Base-by-base conservation (phyloP, 768 basidiomycete genomes). In the Russula emetica region DNA sequence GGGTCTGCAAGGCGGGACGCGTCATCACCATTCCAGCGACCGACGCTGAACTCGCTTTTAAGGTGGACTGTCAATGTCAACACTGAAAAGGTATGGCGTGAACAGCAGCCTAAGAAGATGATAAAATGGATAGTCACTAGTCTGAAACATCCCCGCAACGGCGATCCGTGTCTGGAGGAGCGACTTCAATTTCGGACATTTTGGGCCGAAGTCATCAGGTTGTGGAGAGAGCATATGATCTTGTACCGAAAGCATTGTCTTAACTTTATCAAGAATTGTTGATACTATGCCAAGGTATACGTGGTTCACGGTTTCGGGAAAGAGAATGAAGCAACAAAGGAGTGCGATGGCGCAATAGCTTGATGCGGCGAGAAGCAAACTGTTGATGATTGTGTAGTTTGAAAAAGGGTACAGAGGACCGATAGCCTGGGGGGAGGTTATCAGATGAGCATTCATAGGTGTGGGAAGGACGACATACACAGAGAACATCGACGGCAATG, bases 241-340 rank as follows among this genome's bases (percentile, higher is more conserved):
- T 62, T 78, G 78, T 50, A 74, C 59, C 16, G 65, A 66, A 0
- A 79, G 61, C n/a, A 78, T 63, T 28, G 50, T 55, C 62, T 72
- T 65, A 16, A 77, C 51, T 28, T 72, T 71, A 16, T 69, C 70
- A 2, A 79, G 70, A 44, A 76, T 71, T 9, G 56, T 69, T 5
- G 71, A 71, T 24, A 74, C 53, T 16, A 67, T 70, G 30, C 67
- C 68, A 60, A 81, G 73, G 32, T 74, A 73, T 7, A 74, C 69
- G 55, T 82, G 80, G 63, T 80, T 78, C 58, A 84, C 72, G 0
- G 81, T 78, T 67, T 83, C 77, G 5, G 84, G 84, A 70, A 84
- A 85, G 53, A 84, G 71, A 58, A 83, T 67, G 10, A 80, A 58
- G 28, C 79, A 78, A 5, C 76, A 69, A 5, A 78, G 72, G 22